Evolutionary conservation across 495 filamentous ascomycete genomes (phyloP).

Genomic region (Extremus antarcticus): DNA sequence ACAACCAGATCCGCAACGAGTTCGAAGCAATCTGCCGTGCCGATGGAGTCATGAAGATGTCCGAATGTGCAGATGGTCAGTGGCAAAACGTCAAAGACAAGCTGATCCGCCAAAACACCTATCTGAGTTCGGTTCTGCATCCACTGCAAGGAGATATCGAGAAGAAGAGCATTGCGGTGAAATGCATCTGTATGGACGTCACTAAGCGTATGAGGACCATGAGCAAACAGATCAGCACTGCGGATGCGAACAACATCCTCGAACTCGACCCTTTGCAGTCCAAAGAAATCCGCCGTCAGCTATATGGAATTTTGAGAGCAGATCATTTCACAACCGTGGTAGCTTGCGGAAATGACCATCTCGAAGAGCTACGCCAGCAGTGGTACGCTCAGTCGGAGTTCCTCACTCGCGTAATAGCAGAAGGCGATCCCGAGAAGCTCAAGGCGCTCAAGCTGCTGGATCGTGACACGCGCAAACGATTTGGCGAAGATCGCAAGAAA

Average conservation of each 20-base stretch:
- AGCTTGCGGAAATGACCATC: conserved; percentile 60
- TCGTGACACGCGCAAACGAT: conserved; percentile 64
- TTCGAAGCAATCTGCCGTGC: conserved; percentile 61
- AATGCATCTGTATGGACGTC: conserved; percentile 71
- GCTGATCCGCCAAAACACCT: conserved; percentile 52
- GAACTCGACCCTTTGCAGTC: conserved; percentile 62
- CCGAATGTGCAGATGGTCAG: conserved; percentile 53
- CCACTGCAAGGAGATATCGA: conserved; percentile 43
- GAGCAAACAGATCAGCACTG: conserved; percentile 53
- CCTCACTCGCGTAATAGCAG: conserved; percentile 46
- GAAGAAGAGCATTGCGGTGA: conserved; percentile 49
- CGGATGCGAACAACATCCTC: conserved; percentile 61
- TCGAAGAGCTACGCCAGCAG: conserved; percentile 54
- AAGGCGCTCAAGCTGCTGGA: conserved; percentile 58
- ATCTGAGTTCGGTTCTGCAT: conserved; percentile 56
- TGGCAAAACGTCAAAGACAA: conserved; percentile 64
- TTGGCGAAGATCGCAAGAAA: conserved; percentile 55
- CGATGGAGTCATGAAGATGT: conserved; percentile 55
- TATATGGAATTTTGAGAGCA: conserved; percentile 54
- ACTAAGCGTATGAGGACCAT: conserved; percentile 65
- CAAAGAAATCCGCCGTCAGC: conserved; percentile 51
- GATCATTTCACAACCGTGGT: conserved; percentile 66
- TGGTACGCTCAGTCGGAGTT: conserved; percentile 53
- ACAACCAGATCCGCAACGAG: conserved; percentile 51
- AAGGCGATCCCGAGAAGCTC: conserved; percentile 40